These are phyloP conservation scores for Leishmania gerbilli DNA, from an alignment of 208 protist genomes.

Conservation along the genomic window DNA sequence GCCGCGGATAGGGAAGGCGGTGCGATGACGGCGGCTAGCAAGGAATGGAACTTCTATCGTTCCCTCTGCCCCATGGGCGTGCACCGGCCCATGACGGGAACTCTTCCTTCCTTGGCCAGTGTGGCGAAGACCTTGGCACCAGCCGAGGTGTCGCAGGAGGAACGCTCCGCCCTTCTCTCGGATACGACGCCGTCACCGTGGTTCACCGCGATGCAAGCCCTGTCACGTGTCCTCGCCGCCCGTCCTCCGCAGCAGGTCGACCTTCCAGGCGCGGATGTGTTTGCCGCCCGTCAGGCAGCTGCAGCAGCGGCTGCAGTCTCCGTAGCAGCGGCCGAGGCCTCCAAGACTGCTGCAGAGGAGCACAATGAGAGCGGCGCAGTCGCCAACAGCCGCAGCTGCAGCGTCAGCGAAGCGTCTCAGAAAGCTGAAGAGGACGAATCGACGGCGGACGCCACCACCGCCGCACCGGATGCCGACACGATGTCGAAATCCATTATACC, in stretches of 20 bases:
- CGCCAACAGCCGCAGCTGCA: slow-evolving; percentile 13
- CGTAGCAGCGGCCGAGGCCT: background rate
- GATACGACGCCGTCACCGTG: slow-evolving; percentile 49
- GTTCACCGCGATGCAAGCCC: slow-evolving; percentile 56
- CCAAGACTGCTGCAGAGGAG: background rate
- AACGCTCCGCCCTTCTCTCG: slow-evolving; percentile 13
- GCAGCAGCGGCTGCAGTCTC: slow-evolving; percentile 8
- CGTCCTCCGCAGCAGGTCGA: slow-evolving; percentile 39
- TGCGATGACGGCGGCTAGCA: slow-evolving; percentile 5
- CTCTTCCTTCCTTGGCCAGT: slow-evolving; percentile 65
- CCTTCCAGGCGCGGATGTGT: slow-evolving; percentile 61
- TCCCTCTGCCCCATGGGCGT: slow-evolving; percentile 36
- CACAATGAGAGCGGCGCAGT: too few species aligned
- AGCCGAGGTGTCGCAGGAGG: background rate
- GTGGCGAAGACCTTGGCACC: slow-evolving; percentile 19
- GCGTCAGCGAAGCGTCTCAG: slow-evolving; percentile 1
- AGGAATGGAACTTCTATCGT: slow-evolving; percentile 25
- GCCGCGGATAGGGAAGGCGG: background rate
- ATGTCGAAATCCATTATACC: background rate
- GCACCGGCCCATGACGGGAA: slow-evolving; percentile 81
- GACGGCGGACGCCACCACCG: background rate
- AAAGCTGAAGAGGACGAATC: background rate
- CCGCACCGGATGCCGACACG: background rate
- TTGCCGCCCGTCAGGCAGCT: slow-evolving; percentile 24
- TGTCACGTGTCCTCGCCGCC: slow-evolving; percentile 39